Evolutionary conservation across 306 rosid genomes (phyloP).

Genomic region (Glycine tomentella): DNA sequence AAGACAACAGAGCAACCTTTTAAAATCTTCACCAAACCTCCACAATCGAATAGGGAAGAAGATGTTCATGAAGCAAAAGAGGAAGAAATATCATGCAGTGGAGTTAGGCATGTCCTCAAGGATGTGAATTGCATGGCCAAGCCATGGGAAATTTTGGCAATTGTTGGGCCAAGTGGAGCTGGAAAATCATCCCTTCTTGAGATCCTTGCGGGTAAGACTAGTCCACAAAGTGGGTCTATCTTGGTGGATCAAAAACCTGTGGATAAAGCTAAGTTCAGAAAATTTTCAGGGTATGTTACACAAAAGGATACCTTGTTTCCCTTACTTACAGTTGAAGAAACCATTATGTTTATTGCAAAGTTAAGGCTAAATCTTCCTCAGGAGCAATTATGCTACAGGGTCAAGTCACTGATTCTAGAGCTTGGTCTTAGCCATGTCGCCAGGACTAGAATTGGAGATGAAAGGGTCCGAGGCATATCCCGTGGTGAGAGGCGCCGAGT

Average conservation of each 20-base stretch:
- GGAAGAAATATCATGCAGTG: slow-evolving; percentile 44
- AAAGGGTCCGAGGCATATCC: slow-evolving; percentile 71
- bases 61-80: slow-evolving; percentile 45
- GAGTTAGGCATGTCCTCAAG: slow-evolving; percentile 66
- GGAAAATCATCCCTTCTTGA: slow-evolving; percentile 89
- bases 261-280: slow-evolving; percentile 63
- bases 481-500: slow-evolving; percentile 80
- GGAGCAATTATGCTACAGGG: slow-evolving; percentile 56
- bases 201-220: slow-evolving; percentile 71
- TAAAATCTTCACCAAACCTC: slow-evolving; percentile 53
- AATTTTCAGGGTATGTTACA: slow-evolving; percentile 80
- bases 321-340: slow-evolving; percentile 88
- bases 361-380: slow-evolving; percentile 60
- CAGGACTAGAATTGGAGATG: slow-evolving; percentile 68
- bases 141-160: slow-evolving; percentile 79
- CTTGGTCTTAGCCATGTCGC: slow-evolving; percentile 71
- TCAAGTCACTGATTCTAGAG: slow-evolving; percentile 65
- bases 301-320: slow-evolving; percentile 83
- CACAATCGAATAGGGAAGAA: slow-evolving; percentile 27
- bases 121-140: slow-evolving; percentile 69
- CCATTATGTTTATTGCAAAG: slow-evolving; percentile 77
- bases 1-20: slow-evolving; percentile 51
- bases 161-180: slow-evolving; percentile 94
- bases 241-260: slow-evolving; percentile 62
- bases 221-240: slow-evolving; percentile 68